These are phyloP conservation scores for Teunomyces panamensis DNA, from an alignment of 805 yeast genomes.

Conservation along the genomic window DNA sequence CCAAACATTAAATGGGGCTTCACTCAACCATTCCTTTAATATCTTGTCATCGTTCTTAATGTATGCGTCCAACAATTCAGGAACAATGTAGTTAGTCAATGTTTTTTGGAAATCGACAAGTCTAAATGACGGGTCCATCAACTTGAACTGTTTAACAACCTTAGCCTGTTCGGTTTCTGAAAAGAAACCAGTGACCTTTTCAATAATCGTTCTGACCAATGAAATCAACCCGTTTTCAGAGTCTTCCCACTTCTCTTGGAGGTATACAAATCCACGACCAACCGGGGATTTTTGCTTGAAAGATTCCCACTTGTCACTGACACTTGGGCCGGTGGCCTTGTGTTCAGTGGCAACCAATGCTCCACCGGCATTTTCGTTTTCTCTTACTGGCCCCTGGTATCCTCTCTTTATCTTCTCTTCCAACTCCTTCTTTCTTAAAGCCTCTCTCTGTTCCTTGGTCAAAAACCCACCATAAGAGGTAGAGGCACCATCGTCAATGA, in stretches of 20 bases:
- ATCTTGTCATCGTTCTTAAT: slow-evolving; percentile 84
- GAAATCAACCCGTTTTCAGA: slow-evolving; percentile 89
- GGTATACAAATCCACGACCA: slow-evolving; percentile 59
- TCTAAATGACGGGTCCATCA: slow-evolving; percentile 86
- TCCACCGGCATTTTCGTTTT: slow-evolving; percentile 79
- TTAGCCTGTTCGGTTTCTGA: slow-evolving; percentile 96
- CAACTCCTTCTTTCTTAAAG: slow-evolving; percentile 52
- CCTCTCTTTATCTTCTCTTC: slow-evolving; percentile 60
- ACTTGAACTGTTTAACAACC: slow-evolving; percentile 80
- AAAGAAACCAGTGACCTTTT: slow-evolving; percentile 81
- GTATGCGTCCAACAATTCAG: slow-evolving; percentile 94
- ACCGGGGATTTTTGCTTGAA: slow-evolving; percentile 65
- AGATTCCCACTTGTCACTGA: slow-evolving; percentile 63
- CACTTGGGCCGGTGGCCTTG: slow-evolving; percentile 66
- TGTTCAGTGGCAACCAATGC: slow-evolving; percentile 79
- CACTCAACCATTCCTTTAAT: slow-evolving; percentile 88
- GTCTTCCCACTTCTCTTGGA: slow-evolving; percentile 83
- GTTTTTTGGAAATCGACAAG: slow-evolving; percentile 76
- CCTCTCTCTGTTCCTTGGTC: slow-evolving; percentile 74
- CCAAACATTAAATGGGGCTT: slow-evolving; percentile 95
- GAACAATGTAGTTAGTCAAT: slow-evolving; percentile 86
- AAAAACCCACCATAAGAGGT: slow-evolving; percentile 91
- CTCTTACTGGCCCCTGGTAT: slow-evolving; percentile 65
- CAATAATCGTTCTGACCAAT: slow-evolving; percentile 71
- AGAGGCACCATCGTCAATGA: slow-evolving; percentile 88